A percentile compares a stretch with the other conserved stretches of the same genome.
These are phyloP conservation scores for Psidium friedrichsthalianum DNA, from an alignment of 345 rosid genomes.

Conservation along the genomic window DNA sequence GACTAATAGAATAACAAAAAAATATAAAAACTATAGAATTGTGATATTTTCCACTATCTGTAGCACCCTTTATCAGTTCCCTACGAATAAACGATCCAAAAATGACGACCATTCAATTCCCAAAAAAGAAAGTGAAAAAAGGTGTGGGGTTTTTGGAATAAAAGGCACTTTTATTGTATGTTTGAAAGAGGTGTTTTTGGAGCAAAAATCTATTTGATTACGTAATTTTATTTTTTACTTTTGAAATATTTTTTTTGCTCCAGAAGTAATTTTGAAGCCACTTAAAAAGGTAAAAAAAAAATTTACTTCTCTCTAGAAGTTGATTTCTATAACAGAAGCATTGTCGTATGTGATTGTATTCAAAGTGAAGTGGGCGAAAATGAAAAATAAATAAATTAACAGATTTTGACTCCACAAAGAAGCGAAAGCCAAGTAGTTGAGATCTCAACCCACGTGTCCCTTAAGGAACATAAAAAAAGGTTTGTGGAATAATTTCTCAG, in stretches of 20 bases:
- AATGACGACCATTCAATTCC: neutral
- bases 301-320: too few species aligned
- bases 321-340: too few species aligned
- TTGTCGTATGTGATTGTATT: neutral
- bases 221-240: too few species aligned
- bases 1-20: neutral
- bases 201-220: too few species aligned
- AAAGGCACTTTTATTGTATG: neutral
- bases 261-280: too few species aligned
- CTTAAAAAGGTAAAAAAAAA: too few species aligned
- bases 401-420: neutral
- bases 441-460: neutral
- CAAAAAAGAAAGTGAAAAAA: neutral
- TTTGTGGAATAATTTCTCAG: neutral
- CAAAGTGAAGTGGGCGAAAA: neutral
- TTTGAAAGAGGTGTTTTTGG: neutral
- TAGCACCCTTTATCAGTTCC: neutral
- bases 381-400: neutral
- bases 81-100: neutral
- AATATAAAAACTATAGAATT: neutral
- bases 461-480: neutral
- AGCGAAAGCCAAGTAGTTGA: neutral
- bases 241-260: too few species aligned
- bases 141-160: neutral
- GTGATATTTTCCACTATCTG: neutral